These are phyloP conservation scores for Suillus paluster DNA, from an alignment of 768 basidiomycete species.

Conservation along the genomic window DNA sequence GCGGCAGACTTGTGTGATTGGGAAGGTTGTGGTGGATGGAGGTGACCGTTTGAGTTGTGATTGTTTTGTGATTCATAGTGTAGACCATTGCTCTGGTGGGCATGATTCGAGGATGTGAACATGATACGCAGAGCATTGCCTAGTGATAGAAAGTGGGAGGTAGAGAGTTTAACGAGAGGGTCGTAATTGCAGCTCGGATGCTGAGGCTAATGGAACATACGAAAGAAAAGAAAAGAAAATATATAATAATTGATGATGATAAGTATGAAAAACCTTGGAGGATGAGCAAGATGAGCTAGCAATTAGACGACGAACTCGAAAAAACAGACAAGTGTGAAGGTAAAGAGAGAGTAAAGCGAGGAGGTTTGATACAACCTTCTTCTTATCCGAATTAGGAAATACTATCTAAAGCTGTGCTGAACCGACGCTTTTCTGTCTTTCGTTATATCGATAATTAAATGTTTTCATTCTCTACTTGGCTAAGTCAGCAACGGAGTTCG, in stretches of 20 bases:
- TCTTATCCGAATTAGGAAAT: not conserved
- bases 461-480: too few species aligned
- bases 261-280: too few species aligned
- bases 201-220: constrained; percentile 22
- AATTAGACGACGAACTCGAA: not conserved
- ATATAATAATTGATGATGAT: too few species aligned
- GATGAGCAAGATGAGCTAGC: too few species aligned
- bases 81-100: constrained; percentile 23
- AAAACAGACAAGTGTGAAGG: constrained; percentile 5
- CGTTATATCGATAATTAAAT: too few species aligned
- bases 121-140: constrained; percentile 41
- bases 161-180: constrained; percentile 22
- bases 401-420: constrained; percentile 9
- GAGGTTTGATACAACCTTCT: not conserved
- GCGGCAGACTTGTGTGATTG: constrained; percentile 20
- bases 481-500: too few species aligned
- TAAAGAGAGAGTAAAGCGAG: constrained; percentile 8
- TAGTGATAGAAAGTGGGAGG: constrained; percentile 16
- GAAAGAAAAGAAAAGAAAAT: constrained; percentile 24
- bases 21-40: constrained; percentile 20
- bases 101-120: constrained; percentile 39
- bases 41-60: constrained; percentile 32
- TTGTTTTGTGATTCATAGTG: constrained; percentile 27
- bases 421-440: too few species aligned
- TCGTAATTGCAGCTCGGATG: constrained; percentile 13